Conservation (phyloP, 2,329 filamentous ascomycete genomes). For the Ophiobolus disseminans region DNA sequence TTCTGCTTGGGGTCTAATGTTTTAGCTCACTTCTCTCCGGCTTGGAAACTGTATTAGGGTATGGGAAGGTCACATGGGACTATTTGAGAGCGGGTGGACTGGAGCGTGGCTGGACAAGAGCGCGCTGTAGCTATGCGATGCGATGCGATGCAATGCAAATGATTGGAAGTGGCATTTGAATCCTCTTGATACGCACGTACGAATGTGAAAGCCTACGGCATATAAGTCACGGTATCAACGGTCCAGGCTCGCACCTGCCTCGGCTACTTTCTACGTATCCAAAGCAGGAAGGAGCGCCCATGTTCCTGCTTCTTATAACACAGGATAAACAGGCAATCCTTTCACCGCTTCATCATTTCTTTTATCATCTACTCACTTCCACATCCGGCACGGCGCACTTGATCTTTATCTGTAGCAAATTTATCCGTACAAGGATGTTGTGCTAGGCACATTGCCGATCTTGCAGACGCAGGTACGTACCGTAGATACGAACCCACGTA, state of each 20-base stretch:
- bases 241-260: not conserved
- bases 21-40: constrained; percentile 15
- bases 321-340: not conserved
- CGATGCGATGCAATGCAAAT: constrained; percentile 14
- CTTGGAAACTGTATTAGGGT: constrained; percentile 23
- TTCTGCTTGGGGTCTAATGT: constrained; percentile 18
- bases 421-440: not conserved
- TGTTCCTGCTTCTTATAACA: not conserved
- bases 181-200: not conserved
- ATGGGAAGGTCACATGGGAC: constrained; percentile 4
- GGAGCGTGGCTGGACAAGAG: constrained; percentile 3
- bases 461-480: constrained; percentile 20
- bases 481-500: not conserved
- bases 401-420: too few species aligned
- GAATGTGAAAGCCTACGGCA: too few species aligned
- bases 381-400: too few species aligned
- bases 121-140: constrained; percentile 5
- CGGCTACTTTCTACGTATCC: not conserved
- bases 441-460: not conserved
- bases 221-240: too few species aligned
- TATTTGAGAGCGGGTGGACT: not conserved
- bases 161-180: constrained; percentile 10
- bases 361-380: too few species aligned
- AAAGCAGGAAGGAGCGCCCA: not conserved
- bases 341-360: not conserved